These are phyloP conservation scores for Chrysoporthe deuterocubensis DNA, from an alignment of 2,329 filamentous ascomycete species.

Conservation along the genomic window DNA sequence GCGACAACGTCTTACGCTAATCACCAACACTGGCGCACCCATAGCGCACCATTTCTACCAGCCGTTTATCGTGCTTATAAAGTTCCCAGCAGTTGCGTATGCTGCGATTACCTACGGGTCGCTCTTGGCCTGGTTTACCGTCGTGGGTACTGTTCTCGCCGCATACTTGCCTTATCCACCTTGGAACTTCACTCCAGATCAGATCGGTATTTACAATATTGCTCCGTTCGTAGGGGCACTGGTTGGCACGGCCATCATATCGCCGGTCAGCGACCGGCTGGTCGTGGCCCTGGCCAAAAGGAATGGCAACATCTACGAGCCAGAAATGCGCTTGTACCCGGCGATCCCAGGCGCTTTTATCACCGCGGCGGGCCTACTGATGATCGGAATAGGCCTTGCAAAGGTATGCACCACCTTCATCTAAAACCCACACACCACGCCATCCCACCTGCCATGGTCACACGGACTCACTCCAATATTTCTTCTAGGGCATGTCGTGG, in stretches of 20 bases:
- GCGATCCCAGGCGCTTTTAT: constrained; percentile 35
- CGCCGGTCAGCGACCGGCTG: constrained; percentile 43
- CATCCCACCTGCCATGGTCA: too few species aligned
- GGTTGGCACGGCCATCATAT: constrained; percentile 42
- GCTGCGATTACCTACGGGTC: constrained; percentile 45
- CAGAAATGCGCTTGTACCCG: constrained; percentile 46
- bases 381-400: constrained; percentile 41
- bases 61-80: constrained; percentile 1
- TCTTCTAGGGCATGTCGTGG: constrained; percentile 43
- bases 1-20: constrained; percentile 19
- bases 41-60: constrained; percentile 8
- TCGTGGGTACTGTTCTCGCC: constrained; percentile 38
- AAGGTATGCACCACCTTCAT: constrained; percentile 34
- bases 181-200: constrained; percentile 35
- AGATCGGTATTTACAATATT: constrained; percentile 35
- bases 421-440: too few species aligned
- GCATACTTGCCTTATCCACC: constrained; percentile 39
- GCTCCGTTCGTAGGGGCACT: constrained; percentile 43
- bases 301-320: constrained; percentile 46
- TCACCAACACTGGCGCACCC: neutral
- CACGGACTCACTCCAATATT: too few species aligned
- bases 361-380: constrained; percentile 39
- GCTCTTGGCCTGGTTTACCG: constrained; percentile 42
- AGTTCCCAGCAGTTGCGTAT: constrained; percentile 33
- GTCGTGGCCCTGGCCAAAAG: constrained; percentile 42